A percentile compares a stretch with the other conserved stretches of the same genome.
phyloP scores from a whole-genome alignment of 306 rosid genomes.

The Ziziphus jujuba region DNA sequence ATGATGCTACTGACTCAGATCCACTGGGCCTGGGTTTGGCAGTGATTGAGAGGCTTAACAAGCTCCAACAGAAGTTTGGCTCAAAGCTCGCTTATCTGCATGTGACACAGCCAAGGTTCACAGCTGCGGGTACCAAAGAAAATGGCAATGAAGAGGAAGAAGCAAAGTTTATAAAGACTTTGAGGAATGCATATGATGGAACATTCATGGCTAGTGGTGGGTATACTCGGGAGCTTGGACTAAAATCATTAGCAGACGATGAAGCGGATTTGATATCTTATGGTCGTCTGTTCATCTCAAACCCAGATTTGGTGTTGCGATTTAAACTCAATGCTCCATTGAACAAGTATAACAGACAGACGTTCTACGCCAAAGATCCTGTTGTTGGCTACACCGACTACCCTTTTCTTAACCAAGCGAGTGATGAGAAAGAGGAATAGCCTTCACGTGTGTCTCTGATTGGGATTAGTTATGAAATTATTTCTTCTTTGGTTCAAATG shows the following conservation, averaged over 20 bases:
- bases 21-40: slow-evolving; percentile 71
- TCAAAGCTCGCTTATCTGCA: slow-evolving; percentile 68
- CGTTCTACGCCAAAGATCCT: slow-evolving; percentile 71
- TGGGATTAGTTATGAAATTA: not conserved
- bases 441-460: slow-evolving; percentile 42
- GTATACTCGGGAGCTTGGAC: slow-evolving; percentile 57
- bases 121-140: slow-evolving; percentile 38
- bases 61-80: slow-evolving; percentile 46
- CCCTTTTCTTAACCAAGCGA: slow-evolving; percentile 42
- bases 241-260: slow-evolving; percentile 53
- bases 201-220: slow-evolving; percentile 81
- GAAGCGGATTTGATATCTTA: slow-evolving; percentile 70
- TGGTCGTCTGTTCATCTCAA: slow-evolving; percentile 65
- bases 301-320: slow-evolving; percentile 63
- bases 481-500: no score
- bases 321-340: slow-evolving; percentile 60
- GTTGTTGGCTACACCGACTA: slow-evolving; percentile 75
- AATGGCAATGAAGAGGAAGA: slow-evolving; percentile 44
- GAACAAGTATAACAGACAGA: slow-evolving; percentile 56
- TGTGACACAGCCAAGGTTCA: slow-evolving; percentile 66
- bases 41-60: slow-evolving; percentile 65
- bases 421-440: slow-evolving; percentile 2
- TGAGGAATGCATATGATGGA: slow-evolving; percentile 60
- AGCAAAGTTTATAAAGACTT: slow-evolving; percentile 43
- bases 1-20: slow-evolving; percentile 68